phyloP scores from a whole-genome alignment of 345 rosid species.

The Pelargonium nanum region DNA sequence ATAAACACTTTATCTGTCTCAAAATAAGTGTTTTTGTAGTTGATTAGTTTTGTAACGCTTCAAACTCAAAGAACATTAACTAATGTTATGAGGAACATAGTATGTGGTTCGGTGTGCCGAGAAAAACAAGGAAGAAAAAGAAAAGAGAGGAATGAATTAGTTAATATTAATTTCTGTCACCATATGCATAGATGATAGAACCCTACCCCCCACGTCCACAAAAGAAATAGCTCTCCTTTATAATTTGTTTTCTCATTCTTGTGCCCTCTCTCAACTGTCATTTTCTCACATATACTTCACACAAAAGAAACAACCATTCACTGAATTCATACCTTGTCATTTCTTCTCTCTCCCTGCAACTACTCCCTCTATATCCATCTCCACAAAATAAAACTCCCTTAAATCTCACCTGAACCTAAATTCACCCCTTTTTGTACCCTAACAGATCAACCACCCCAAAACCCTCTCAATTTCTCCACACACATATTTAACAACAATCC shows the following conservation, averaged over 20 bases:
- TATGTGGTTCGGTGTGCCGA: too few species aligned
- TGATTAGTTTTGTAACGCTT: constrained; percentile 10
- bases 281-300: constrained; percentile 77
- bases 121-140: constrained; percentile 1
- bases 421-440: background rate
- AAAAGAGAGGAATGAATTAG: constrained; percentile 19
- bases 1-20: too few species aligned
- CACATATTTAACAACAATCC: too few species aligned
- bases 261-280: constrained; percentile 46
- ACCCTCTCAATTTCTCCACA: too few species aligned
- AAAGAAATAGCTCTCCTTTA: constrained; percentile 22
- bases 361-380: constrained; percentile 21
- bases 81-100: too few species aligned
- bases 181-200: constrained; percentile 23
- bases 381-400: background rate
- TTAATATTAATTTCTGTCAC: constrained; percentile 7
- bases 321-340: constrained; percentile 43
- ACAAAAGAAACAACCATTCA: constrained; percentile 58
- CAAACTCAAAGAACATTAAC: too few species aligned
- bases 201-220: constrained; percentile 63
- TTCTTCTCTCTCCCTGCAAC: constrained; percentile 43
- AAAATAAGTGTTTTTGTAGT: constrained; percentile 15
- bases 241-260: constrained; percentile 7
- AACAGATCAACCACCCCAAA: too few species aligned
- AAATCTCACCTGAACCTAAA: background rate